Conservation (phyloP, 352 stramenopile genomes). For the Phytophthora citricola region DNA sequence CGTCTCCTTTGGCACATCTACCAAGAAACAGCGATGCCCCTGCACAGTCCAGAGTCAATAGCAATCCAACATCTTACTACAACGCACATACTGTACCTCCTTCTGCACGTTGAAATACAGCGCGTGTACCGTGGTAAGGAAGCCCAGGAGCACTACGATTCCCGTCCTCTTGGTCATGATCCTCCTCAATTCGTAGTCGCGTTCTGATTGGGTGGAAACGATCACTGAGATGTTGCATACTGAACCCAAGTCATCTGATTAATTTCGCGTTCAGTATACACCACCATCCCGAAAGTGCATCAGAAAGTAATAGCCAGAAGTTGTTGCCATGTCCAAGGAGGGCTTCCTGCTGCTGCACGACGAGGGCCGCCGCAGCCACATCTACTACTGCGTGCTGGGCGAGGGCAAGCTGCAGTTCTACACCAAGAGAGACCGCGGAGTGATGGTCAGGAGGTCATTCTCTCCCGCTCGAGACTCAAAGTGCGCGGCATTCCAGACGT, state of each 20-base stretch:
- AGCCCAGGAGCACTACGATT: slow-evolving; percentile 37
- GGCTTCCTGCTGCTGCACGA: slow-evolving; percentile 83
- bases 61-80: background rate
- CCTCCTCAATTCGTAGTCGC: slow-evolving; percentile 7
- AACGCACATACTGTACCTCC: slow-evolving; percentile 38
- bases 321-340: slow-evolving; percentile 77
- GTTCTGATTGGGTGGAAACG: slow-evolving; percentile 17
- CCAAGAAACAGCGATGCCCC: slow-evolving; percentile 81
- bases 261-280: background rate
- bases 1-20: slow-evolving; percentile 79
- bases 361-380: slow-evolving; percentile 60
- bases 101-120: slow-evolving; percentile 72
- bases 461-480: slow-evolving; percentile 81
- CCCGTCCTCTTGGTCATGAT: slow-evolving; percentile 6
- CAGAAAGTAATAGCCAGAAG: background rate
- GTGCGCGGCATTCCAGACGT: slow-evolving; percentile 75
- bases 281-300: background rate
- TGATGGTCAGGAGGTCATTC: slow-evolving; percentile 71
- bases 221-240: slow-evolving; percentile 3
- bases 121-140: slow-evolving; percentile 28
- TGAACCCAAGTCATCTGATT: background rate
- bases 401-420: slow-evolving; percentile 83
- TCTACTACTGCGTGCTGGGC: slow-evolving; percentile 84
- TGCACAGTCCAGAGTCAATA: slow-evolving; percentile 18
- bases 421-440: slow-evolving; percentile 62